Evolutionary conservation across 306 rosid species (phyloP), one percentile per base, ranked within the genome.

Genomic region (Psophocarpus tetragonolobus): DNA sequence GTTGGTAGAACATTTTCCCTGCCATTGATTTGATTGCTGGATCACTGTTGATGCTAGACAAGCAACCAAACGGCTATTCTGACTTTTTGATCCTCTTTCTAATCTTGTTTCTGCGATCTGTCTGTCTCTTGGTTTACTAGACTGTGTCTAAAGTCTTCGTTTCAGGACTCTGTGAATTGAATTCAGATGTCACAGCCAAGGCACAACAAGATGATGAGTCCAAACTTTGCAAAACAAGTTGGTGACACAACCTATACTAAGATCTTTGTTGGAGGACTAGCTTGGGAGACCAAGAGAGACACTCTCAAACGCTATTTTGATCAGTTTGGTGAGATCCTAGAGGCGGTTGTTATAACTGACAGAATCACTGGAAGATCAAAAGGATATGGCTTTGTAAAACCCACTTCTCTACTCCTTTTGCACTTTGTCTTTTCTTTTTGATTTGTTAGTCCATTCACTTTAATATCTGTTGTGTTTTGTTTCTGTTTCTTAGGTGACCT

Each of bases 331-430:
- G 89, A 88, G 70, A 88, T 88, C 75, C 48, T 75, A 51, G 91
- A 88, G 33, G 91, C 89, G 39, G 91, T 83, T 74, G 91, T 88
- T 7, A 88, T 88, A 84, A 78, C 80, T 78, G 89, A 88, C 23
- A 88, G 75, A 75, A 71, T 64, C 74, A 74, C 89, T 23, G 87
- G 89, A 77, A 81, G 73, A 82, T 88, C 91, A 67, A 88, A 83
- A 85, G 91, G 91, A 81, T 88, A 88, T 68, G 91, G 91, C 87
- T 88, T 88, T 71, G 91, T 88, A 85, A 72, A n/a, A 72, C 41
- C 62, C 51, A 14, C 57, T 68, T 61, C 24, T 77, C 50, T 32
- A 8, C 18, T 51, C 56, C 21, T 54, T 24, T 26, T 66, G 0
- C 29, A 39, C 50, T 56, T 20, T 3, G 0, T 47, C 0, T 39